Evolutionary conservation across 2,329 filamentous ascomycete species (phyloP).

Genomic region (Fusarium torulosum): DNA sequence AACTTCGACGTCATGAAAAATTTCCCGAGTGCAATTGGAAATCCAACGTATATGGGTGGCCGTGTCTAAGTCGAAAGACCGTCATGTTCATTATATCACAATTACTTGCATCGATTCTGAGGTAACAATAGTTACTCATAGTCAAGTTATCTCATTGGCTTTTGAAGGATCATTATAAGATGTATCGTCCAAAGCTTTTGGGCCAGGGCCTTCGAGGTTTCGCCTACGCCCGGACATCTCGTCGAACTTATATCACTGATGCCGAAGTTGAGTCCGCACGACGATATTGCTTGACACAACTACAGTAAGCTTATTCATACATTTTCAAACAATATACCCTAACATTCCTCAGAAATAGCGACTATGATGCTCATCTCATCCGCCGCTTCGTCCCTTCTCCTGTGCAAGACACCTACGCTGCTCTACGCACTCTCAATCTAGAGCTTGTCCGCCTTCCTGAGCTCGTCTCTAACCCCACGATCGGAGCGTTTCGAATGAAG

Average conservation of each 20-base stretch:
- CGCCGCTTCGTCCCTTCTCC: conserved; percentile 84
- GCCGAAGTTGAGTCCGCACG: conserved; percentile 66
- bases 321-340: background rate
- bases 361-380: conserved; percentile 88
- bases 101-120: conserved; percentile 12
- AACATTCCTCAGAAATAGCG: conserved; percentile 74
- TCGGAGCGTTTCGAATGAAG: conserved; percentile 90
- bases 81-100: conserved; percentile 30
- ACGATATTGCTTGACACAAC: conserved; percentile 66
- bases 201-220: conserved; percentile 57
- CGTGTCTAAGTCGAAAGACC: conserved; percentile 27
- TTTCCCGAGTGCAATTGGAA: conserved; percentile 42
- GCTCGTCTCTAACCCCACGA: conserved; percentile 86
- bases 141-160: background rate
- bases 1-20: conserved; percentile 49
- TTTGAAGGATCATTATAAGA: conserved; percentile 40
- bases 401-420: conserved; percentile 85
- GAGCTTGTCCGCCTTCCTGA: conserved; percentile 92
- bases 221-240: conserved; percentile 41
- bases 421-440: conserved; percentile 91
- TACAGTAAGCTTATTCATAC: conserved; percentile 56
- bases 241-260: conserved; percentile 62
- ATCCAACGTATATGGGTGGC: conserved; percentile 44
- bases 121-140: background rate
- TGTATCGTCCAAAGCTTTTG: conserved; percentile 56